Base-by-base conservation (phyloP, 495 filamentous ascomycete genomes). In the Hypomontagnella monticulosa region DNA sequence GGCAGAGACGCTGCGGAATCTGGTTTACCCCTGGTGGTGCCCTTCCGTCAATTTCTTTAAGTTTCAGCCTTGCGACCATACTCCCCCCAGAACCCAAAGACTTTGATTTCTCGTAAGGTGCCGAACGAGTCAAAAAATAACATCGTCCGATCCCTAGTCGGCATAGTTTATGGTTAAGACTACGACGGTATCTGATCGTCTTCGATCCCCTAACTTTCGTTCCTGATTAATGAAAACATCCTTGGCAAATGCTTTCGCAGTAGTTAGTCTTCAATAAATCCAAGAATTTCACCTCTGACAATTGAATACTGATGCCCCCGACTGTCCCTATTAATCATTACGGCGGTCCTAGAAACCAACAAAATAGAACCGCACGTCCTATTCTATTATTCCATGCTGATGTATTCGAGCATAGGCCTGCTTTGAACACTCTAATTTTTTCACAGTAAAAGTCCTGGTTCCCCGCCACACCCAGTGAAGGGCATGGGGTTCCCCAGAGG, bases 101-200 rank as follows among this genome's bases (percentile, higher is more conserved):
- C 84, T 88, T 87, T 89, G 83, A 87, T 89, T 88, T 88, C 83
- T 87, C 81, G 84, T 86, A 88, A 88, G 84, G 83, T 87, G 81
- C 43, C 83, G 84, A 88, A 83, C 80, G 81, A 83, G 84, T 87
- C 84, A 87, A 47, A 47, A 47, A 47, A 47, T 47, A 47, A 47
- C 43, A 47, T 47, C 43, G 43, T 47, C 43, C 43, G 43, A 47
- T 47, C 43, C 43, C 43, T 47, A 47, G 43, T 47, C 43, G 43
- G 43, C 43, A 47, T 47, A 47, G 43, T 47, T 47, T 47, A 47
- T 47, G 43, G 43, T 47, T 47, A 47, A 47, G 43, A 47, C 43
- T 47, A 47, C 43, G 43, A 47, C 43, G 43, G 43, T 47, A 47
- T 47, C 43, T 47, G 43, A 47, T 47, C 43, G 43, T 47, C 43